Evolutionary conservation across 2,329 filamentous ascomycete genomes (phyloP).

Genomic region (Paracoccidioides lutzii): DNA sequence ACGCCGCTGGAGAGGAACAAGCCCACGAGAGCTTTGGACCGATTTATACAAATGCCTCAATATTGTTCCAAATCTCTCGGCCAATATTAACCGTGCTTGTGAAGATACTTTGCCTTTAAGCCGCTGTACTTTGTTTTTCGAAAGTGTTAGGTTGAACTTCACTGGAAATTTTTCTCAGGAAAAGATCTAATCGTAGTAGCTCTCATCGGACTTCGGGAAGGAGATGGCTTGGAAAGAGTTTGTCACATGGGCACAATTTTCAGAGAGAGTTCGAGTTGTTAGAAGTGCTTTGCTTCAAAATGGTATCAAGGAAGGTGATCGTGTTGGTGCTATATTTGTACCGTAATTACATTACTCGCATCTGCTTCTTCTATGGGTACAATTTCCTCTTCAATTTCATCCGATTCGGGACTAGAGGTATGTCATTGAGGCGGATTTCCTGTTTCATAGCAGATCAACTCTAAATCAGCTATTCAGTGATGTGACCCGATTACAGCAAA

Average conservation of each 20-base stretch:
- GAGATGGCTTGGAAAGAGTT: conserved; percentile 22
- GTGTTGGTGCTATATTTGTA: conserved; percentile 32
- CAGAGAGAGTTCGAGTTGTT: conserved; percentile 26
- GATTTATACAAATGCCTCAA: conserved; percentile 29
- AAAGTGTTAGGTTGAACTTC: conserved; percentile 26
- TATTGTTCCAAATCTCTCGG: conserved; percentile 24
- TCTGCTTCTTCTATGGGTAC: conserved; percentile 30
- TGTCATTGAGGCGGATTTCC: not conserved
- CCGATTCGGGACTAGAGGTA: conserved; percentile 30
- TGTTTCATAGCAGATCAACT: not conserved
- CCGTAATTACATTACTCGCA: conserved; percentile 31
- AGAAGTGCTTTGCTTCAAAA: conserved; percentile 26
- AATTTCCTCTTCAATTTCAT: conserved; percentile 34
- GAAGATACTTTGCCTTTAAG: conserved; percentile 26
- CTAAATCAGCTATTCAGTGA: conserved; percentile 10
- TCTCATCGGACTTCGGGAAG: conserved; percentile 30
- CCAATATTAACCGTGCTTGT: conserved; percentile 23
- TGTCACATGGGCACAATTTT: conserved; percentile 29
- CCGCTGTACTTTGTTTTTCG: conserved; percentile 28
- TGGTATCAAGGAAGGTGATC: conserved; percentile 27
- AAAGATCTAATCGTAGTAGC: conserved; percentile 25
- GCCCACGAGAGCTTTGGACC: conserved; percentile 33
- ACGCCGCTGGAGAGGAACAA: conserved; percentile 28
- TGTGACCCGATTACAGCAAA: conserved; percentile 28
- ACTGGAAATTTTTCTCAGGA: conserved; percentile 26